These are phyloP conservation scores for Boletus rubroflammeus DNA, from an alignment of 768 basidiomycete species.

Conservation along the genomic window DNA sequence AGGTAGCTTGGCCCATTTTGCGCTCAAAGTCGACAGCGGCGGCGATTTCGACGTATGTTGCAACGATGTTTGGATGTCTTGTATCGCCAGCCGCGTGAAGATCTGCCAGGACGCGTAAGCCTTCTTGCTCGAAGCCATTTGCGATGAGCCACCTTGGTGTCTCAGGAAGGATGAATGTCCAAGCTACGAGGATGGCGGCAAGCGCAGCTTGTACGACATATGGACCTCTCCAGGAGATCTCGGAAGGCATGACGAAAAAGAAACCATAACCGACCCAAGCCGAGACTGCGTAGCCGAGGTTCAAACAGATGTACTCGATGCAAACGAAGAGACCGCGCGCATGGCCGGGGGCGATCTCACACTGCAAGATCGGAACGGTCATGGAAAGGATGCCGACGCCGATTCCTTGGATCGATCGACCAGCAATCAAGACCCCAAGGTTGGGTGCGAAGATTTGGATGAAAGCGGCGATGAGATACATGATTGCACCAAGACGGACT, in stretches of 20 bases:
- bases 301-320: constrained; percentile 52
- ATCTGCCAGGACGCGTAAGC: constrained; percentile 51
- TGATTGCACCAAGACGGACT: constrained; percentile 46
- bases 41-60: constrained; percentile 43
- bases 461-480: constrained; percentile 48
- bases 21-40: constrained; percentile 39
- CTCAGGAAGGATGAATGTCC: constrained; percentile 49
- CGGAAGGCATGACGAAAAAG: constrained; percentile 43
- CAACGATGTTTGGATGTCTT: constrained; percentile 40
- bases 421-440: constrained; percentile 37
- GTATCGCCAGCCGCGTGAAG: constrained; percentile 50
- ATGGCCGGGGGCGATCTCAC: constrained; percentile 45
- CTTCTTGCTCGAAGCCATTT: constrained; percentile 49
- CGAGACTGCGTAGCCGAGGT: constrained; percentile 46
- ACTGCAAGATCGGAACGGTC: constrained; percentile 48
- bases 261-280: constrained; percentile 51
- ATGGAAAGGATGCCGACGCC: constrained; percentile 50
- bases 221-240: constrained; percentile 55
- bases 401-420: constrained; percentile 45
- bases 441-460: constrained; percentile 49
- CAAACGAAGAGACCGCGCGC: constrained; percentile 52
- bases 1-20: constrained; percentile 40
- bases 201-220: constrained; percentile 52
- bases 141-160: constrained; percentile 55
- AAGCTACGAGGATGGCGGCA: constrained; percentile 42